phyloP scores from a whole-genome alignment of 805 yeast genomes.

The Suhomyces vadensis region DNA sequence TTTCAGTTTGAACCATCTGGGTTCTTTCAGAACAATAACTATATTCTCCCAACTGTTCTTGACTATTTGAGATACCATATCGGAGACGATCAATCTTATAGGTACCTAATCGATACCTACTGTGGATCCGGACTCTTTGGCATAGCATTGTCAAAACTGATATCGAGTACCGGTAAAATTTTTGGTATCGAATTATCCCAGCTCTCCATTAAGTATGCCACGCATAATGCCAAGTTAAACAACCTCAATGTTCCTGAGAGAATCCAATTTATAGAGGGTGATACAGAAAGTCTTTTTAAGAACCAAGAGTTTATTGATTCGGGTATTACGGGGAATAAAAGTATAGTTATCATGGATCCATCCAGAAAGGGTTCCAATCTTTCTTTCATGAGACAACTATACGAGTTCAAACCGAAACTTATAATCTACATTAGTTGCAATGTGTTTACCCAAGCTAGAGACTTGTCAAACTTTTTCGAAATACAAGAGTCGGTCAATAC shows the following conservation, averaged over 20 bases:
- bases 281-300: constrained; percentile 38
- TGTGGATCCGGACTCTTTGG: constrained; percentile 51
- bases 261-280: constrained; percentile 37
- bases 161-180: constrained; percentile 33
- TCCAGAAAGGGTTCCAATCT: constrained; percentile 44
- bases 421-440: constrained; percentile 47
- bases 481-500: constrained; percentile 15
- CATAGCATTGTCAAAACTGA: constrained; percentile 31
- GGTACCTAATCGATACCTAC: constrained; percentile 42
- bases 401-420: constrained; percentile 37
- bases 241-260: constrained; percentile 29
- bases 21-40: constrained; percentile 43
- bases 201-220: constrained; percentile 35
- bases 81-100: constrained; percentile 12
- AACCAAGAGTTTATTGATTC: constrained; percentile 24
- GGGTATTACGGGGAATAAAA: constrained; percentile 30
- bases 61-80: constrained; percentile 30
- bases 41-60: constrained; percentile 36
- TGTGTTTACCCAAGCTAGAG: constrained; percentile 48
- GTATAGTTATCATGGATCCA: constrained; percentile 46
- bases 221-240: constrained; percentile 40
- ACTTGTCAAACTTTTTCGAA: constrained; percentile 30
- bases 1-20: constrained; percentile 42
- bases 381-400: constrained; percentile 36
- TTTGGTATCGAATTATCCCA: constrained; percentile 44